Evolutionary conservation across 139 green algal genomes (phyloP), one percentile per base, ranked within the genome.

Genomic region (Picochlorum sp.): DNA sequence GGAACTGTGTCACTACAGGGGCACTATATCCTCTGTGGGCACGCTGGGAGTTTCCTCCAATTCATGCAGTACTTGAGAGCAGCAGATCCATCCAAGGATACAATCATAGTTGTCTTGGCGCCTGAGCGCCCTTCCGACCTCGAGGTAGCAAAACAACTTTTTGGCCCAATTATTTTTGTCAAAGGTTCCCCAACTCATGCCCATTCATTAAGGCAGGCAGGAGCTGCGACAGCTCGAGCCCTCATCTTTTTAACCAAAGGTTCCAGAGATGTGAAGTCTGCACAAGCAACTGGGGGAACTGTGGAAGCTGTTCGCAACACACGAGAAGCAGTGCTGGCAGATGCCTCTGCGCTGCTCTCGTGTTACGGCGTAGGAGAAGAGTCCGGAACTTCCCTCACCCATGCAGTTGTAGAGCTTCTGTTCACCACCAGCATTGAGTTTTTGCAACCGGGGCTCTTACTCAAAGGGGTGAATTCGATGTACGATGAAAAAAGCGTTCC

Each of bases 371-470:
- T 76, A 14, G 73, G 73, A 7, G 68, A 81, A 61, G 72, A 81
- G 16, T 54, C 28, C 5, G 64, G 72, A 7, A 30, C 57, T 5
- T 55, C 67, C 24, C 67, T 77, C 30, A 70, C 68, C 8, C 77
- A 89, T 28, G 64, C 73, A 2, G 77, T 93, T 6, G 77, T 89
- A 49, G 85, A 93, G 72, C 80, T 93, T 24, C 75, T 76, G 3
- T 89, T 87, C 67, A 93, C 85, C 2, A 75, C 67, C 20, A 65
- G 51, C 26, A 70, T 75, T 4, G 67, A 75, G 56, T 93, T 91
- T 63, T 72, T 93, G 44, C 83, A 93, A 64, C 80, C 85, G 2
- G 85, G 84, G 22, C 59, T 91, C 55, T 72, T 93, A 47, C 78
- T 93, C 20, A 67, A 85, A 56, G 82, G 63, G 16, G 57, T 76